Evolutionary conservation across 495 filamentous ascomycete species (phyloP).

Genomic region (Penicilliopsis zonata): DNA sequence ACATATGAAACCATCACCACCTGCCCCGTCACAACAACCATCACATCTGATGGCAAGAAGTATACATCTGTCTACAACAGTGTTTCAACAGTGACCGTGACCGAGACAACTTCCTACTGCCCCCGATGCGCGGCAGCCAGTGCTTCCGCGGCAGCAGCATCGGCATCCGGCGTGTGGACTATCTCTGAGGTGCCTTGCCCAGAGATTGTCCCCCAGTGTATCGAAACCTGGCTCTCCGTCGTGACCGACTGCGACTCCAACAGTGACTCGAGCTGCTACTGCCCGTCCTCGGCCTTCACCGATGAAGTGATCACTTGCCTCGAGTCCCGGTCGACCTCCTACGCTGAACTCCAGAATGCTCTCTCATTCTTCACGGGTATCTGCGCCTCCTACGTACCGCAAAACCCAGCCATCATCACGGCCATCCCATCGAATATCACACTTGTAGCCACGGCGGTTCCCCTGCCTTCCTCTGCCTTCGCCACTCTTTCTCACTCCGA

Average conservation of each 20-base stretch:
- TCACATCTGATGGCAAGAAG: constrained; percentile 20
- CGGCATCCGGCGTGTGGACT: constrained; percentile 9
- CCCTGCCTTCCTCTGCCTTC: constrained; percentile 7
- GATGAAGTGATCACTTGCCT: constrained; percentile 74
- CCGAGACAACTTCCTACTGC: no score
- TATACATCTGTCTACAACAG: constrained; percentile 24
- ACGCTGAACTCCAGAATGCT: constrained; percentile 54
- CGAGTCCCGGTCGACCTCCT: constrained; percentile 56
- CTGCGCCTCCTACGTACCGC: constrained; percentile 60
- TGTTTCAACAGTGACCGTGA: constrained; percentile 25
- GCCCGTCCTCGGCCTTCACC: constrained; percentile 64
- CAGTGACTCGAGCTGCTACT: constrained; percentile 77
- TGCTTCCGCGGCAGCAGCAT: constrained; percentile 8
- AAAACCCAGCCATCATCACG: constrained; percentile 81
- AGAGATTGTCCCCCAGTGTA: constrained; percentile 66
- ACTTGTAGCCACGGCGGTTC: constrained; percentile 29
- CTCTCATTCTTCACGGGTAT: constrained; percentile 84
- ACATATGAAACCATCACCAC: constrained; percentile 29
- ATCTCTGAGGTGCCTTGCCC: constrained; percentile 41
- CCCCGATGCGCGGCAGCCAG: no score
- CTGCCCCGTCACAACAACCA: constrained; percentile 28
- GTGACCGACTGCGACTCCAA: constrained; percentile 68
- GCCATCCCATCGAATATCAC: constrained; percentile 51
- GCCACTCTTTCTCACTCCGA: constrained; percentile 21
- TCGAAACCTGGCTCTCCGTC: constrained; percentile 80